These are phyloP conservation scores for Candida mesenterica DNA, from an alignment of 1,139 yeast genomes.

Conservation along the genomic window DNA sequence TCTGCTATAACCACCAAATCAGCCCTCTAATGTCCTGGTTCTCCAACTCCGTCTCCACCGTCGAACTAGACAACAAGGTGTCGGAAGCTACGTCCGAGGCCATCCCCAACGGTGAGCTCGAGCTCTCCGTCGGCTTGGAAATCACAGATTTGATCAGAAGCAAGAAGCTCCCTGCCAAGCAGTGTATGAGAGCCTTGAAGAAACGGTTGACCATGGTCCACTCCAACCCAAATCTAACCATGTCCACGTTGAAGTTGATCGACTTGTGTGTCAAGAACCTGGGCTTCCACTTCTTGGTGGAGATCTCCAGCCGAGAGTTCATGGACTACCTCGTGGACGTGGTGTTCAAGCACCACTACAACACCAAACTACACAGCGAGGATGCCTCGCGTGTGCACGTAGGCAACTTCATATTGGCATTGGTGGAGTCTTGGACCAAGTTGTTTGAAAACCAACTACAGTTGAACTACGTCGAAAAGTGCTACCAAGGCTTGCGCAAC, in stretches of 20 bases:
- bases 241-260: slow-evolving; percentile 69
- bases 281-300: slow-evolving; percentile 80
- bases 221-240: slow-evolving; percentile 72
- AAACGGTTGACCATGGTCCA: slow-evolving; percentile 63
- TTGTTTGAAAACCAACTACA: slow-evolving; percentile 72
- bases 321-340: slow-evolving; percentile 65
- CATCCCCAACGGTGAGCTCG: slow-evolving; percentile 90
- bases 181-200: slow-evolving; percentile 81
- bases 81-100: slow-evolving; percentile 82
- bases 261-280: slow-evolving; percentile 93
- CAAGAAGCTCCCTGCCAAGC: slow-evolving; percentile 77
- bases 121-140: slow-evolving; percentile 76
- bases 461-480: slow-evolving; percentile 61
- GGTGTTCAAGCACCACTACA: slow-evolving; percentile 38
- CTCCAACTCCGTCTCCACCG: slow-evolving; percentile 41
- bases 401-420: slow-evolving; percentile 55
- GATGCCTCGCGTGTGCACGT: slow-evolving; percentile 55
- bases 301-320: slow-evolving; percentile 81
- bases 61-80: slow-evolving; percentile 62
- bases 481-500: slow-evolving; percentile 56
- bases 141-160: slow-evolving; percentile 86
- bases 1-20: too few species aligned
- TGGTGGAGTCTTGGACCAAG: slow-evolving; percentile 75
- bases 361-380: slow-evolving; percentile 27
- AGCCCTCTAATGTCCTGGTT: slow-evolving; percentile 82